These are phyloP conservation scores for Dactylellina sp. DNA, from an alignment of 2,329 filamentous ascomycete genomes.

Conservation along the genomic window DNA sequence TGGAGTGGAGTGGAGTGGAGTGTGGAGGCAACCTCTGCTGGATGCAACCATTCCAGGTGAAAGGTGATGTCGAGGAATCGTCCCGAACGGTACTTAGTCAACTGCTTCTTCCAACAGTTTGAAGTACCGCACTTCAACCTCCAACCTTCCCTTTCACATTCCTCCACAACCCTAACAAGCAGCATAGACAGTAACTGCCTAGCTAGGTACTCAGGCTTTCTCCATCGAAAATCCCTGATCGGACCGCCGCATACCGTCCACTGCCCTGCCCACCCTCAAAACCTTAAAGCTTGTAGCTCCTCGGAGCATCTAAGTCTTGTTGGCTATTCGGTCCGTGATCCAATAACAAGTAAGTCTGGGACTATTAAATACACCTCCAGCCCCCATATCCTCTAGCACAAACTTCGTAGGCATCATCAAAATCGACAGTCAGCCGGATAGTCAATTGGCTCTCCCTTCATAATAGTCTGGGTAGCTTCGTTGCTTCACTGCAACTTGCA, in stretches of 20 bases:
- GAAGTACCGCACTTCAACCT: conserved; percentile 1
- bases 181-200: conserved; percentile 24
- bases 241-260: conserved; percentile 2
- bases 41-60: conserved; percentile 27
- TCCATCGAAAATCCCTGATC: conserved; percentile 25
- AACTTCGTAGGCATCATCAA: conserved; percentile 18
- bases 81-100: conserved; percentile 26
- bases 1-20: not conserved
- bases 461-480: conserved; percentile 10
- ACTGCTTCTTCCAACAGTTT: conserved; percentile 11
- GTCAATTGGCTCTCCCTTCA: not conserved
- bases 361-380: not conserved
- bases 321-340: conserved; percentile 17
- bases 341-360: conserved; percentile 8
- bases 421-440: conserved; percentile 5
- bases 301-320: conserved; percentile 8
- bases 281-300: conserved; percentile 9
- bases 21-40: conserved; percentile 25
- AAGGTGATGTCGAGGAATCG: conserved; percentile 24
- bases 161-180: conserved; percentile 9
- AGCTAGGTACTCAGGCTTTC: conserved; percentile 9
- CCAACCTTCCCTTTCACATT: conserved; percentile 13
- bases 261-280: conserved; percentile 4
- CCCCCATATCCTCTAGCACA: not conserved
- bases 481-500: conserved; percentile 31